A percentile compares a stretch with the other conserved stretches of the same genome.
Evolutionary conservation across 106 monocot species (phyloP).

Genomic region (Dendrobium officinale): DNA sequence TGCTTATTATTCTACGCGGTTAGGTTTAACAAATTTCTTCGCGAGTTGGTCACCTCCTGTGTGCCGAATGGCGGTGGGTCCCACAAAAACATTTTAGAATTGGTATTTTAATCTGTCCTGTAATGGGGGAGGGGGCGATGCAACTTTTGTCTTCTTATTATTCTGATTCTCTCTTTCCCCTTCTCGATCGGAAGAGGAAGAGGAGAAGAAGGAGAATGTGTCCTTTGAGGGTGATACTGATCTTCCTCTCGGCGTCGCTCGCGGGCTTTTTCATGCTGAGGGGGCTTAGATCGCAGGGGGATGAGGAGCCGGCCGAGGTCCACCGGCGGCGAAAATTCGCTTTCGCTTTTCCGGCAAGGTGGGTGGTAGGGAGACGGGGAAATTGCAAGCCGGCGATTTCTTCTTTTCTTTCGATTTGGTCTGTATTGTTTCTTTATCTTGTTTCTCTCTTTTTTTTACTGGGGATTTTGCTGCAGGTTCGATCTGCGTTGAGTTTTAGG

Average conservation of each 20-base stretch:
- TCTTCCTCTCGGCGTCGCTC: conserved; percentile 82
- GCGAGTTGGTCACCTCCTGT: neutral
- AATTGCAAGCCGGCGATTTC: neutral
- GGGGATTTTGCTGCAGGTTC: conserved; percentile 18
- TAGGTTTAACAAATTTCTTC: neutral
- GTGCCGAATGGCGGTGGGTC: neutral
- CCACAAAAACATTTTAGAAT: neutral
- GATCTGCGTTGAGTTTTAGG: conserved; percentile 32
- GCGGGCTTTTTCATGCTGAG: conserved; percentile 76
- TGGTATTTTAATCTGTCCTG: neutral
- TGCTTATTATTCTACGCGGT: neutral
- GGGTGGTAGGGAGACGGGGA: neutral
- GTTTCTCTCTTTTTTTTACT: neutral
- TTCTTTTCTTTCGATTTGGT: neutral
- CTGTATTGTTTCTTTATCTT: neutral
- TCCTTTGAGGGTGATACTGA: conserved; percentile 71
- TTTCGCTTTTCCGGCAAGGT: conserved; percentile 34
- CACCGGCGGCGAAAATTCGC: conserved; percentile 1
- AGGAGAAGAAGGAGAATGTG: conserved; percentile 36
- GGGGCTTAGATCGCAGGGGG: conserved; percentile 30
- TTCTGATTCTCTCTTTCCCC: neutral
- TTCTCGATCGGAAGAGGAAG: neutral
- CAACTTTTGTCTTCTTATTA: neutral
- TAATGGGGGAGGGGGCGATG: neutral
- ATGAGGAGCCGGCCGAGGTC: conserved; percentile 10